phyloP scores from a whole-genome alignment of 805 yeast species.

The Cyberlindnera samutprakarnensis region DNA sequence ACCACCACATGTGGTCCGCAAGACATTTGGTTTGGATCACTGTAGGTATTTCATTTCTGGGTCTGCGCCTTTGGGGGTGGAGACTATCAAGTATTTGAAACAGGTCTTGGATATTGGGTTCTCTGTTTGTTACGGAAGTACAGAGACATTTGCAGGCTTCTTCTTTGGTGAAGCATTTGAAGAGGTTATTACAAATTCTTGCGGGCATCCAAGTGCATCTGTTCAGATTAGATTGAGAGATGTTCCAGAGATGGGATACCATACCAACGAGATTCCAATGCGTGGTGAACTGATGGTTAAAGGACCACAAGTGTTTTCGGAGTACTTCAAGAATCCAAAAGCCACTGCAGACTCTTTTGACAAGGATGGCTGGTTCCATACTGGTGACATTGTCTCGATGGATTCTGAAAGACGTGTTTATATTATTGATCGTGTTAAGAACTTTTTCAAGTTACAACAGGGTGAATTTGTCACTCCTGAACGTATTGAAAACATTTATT shows the following conservation, averaged over 20 bases:
- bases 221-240: conserved; percentile 53
- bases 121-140: conserved; percentile 57
- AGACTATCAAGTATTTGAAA: conserved; percentile 50
- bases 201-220: conserved; percentile 48
- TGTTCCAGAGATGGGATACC: conserved; percentile 52
- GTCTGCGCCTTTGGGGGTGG: conserved; percentile 63
- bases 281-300: conserved; percentile 57
- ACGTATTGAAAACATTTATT: conserved; percentile 57
- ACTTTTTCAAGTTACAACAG: conserved; percentile 59
- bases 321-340: conserved; percentile 46
- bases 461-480: conserved; percentile 72
- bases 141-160: conserved; percentile 62
- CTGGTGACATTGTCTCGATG: conserved; percentile 58
- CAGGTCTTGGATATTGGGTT: conserved; percentile 43
- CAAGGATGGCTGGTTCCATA: conserved; percentile 54
- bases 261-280: conserved; percentile 29
- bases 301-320: conserved; percentile 54
- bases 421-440: conserved; percentile 40
- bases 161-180: conserved; percentile 38
- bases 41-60: conserved; percentile 36
- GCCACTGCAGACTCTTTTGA: conserved; percentile 48
- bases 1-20: conserved; percentile 28
- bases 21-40: conserved; percentile 38
- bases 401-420: conserved; percentile 43
- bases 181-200: conserved; percentile 29